Evolutionary conservation across 192 early-diverging fungal species (phyloP), one percentile per base, ranked within the genome.

Genomic region (Podila epigama): DNA sequence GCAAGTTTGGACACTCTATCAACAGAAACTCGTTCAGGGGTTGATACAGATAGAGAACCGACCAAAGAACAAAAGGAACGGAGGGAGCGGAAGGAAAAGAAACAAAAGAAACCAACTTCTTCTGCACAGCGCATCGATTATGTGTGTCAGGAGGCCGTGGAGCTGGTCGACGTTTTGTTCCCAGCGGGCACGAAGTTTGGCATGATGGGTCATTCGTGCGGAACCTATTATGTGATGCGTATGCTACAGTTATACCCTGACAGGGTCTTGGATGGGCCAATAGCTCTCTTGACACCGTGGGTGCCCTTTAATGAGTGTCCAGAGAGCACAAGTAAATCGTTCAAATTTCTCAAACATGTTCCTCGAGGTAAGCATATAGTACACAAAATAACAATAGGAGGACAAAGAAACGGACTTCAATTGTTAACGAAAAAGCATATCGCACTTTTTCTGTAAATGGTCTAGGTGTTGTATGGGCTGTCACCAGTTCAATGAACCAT

Each of bases 231-330:
- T 36, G 60, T 77, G 18, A 77, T 77, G 73, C 55, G 61, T 15
- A 77, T 68, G 60, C 53, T 68, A 12, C 51, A 66, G 29, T 16
- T 52, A 7, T 63, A 62, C 25, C 54, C 58, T 2, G 60, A 77
- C 16, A 51, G 73, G 18, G 42, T 77, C 33, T 50, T 52, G 25
- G 52, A 12, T 8, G 73, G 73, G 0, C 73, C 73, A 3, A 77
- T 77, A 35, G 35, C 66, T 0, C 31, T 77, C 33, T 20, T 77
- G 9, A 68, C 73, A 2, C 73, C 73, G n/a, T 77, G 73, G 73
- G 66, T 77, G 9, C 73, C 73, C 5, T 77, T 77, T 33, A 68
- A 68, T n/a, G 73, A 77, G 39, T 77, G 73, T 16, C 73, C 73
- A 3, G 66, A 68, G 20, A 68, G 66, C 0, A 77, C 73, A 1